Base-by-base conservation (phyloP, 371 early-diverging fungal genomes). In the Mucor sp. region DNA sequence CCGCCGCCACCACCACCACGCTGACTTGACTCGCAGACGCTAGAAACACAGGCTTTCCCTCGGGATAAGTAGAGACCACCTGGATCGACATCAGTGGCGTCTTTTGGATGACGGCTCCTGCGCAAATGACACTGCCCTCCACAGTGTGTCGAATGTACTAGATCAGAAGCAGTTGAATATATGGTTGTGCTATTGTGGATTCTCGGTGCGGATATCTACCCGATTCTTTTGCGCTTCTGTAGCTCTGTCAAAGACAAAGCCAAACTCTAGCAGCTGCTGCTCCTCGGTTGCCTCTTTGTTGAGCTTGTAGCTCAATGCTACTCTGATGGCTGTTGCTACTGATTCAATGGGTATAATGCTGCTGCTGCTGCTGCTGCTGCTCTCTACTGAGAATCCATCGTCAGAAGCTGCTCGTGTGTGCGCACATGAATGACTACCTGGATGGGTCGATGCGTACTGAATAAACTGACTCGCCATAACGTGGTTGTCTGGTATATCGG, bases 41-140 rank as follows among this genome's bases (percentile, higher is more conserved):
- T 1, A 72, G 17, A 8, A 65, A 21, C 0, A 72, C 62, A 15
- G 78, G 82, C 19, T 47, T 65, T n/a, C 71, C 48, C 0, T 67
- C 57, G 14, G 85, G 85, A 14, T 60, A 28, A 1, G 74, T 69
- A 0, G 76, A 75, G 14, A 71, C 44, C 21, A 86, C 62, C 77
- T 80, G 27, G 6, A 70, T 27, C 4, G n/a, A 48, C 1, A 62
- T 57, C n/a, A 56, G 41, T 23, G 48, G 23, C 8, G 61, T 55
- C 27, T 55, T 59, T 11, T 35, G 37, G 21, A 67, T 19, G n/a
- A 62, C 21, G 0, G 32, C 63, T 25, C 57, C 66, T 33, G 32
- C 11, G 39, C 37, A 28, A 7, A 68, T 27, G 9, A 73, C 30
- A 30, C 56, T 27, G 2, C 58, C 70, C 30, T 74, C 66, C 25